phyloP scores from a whole-genome alignment of 2,329 filamentous ascomycete genomes.

The Penicillium brasilianum region DNA sequence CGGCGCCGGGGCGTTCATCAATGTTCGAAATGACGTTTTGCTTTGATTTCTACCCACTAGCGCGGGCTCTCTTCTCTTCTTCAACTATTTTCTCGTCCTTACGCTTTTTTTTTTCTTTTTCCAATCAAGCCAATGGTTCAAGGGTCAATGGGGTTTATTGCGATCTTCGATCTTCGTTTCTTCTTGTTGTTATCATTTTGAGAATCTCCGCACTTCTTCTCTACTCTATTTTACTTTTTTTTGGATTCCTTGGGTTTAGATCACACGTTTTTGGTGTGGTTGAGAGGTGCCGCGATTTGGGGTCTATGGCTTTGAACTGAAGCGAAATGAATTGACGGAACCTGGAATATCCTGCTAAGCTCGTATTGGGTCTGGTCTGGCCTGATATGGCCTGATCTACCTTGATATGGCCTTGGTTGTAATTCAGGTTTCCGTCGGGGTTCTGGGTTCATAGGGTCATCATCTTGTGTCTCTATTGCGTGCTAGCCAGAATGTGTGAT shows the following conservation, averaged over 20 bases:
- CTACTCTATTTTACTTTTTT: neutral
- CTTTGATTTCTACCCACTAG: slow-evolving; percentile 29
- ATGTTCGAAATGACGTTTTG: slow-evolving; percentile 61
- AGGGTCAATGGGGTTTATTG: too few species aligned
- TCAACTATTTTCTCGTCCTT: neutral
- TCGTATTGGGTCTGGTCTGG: neutral
- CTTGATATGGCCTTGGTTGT: too few species aligned
- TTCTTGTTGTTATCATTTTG: neutral
- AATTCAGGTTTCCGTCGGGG: too few species aligned
- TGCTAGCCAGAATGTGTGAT: slow-evolving; percentile 19
- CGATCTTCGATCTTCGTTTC: neutral
- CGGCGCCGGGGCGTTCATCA: slow-evolving; percentile 81
- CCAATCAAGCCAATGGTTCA: too few species aligned
- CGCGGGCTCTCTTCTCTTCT: neutral
- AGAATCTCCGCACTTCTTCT: neutral
- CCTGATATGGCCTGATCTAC: neutral
- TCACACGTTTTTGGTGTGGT: neutral
- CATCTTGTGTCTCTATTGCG: slow-evolving; percentile 2
- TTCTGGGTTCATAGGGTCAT: neutral
- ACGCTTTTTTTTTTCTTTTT: too few species aligned
- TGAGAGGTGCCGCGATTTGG: neutral
- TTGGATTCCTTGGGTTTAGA: too few species aligned
- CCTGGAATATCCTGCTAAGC: too few species aligned
- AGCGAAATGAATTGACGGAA: too few species aligned
- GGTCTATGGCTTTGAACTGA: neutral